Evolutionary conservation across 1,139 yeast species (phyloP).

Genomic region (Pichia sp.): DNA sequence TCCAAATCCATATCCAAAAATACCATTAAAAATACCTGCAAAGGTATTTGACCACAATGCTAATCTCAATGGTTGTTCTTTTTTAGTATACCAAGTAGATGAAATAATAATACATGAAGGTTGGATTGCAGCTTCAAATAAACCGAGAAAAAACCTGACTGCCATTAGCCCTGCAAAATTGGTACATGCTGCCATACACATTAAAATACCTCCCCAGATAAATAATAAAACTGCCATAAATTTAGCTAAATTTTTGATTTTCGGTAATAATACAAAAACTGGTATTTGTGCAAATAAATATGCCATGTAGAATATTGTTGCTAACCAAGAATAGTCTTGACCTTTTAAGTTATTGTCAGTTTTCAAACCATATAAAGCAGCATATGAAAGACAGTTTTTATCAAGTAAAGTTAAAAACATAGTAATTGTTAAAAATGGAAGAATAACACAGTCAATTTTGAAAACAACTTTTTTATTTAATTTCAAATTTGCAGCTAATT

Average conservation of each 20-base stretch:
- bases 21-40: slow-evolving; percentile 26
- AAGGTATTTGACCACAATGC: slow-evolving; percentile 31
- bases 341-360: slow-evolving; percentile 16
- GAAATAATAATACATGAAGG: slow-evolving; percentile 32
- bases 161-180: slow-evolving; percentile 34
- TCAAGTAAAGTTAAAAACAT: slow-evolving; percentile 15
- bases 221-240: slow-evolving; percentile 33
- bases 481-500: slow-evolving; percentile 5
- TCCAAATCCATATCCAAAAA: slow-evolving; percentile 32
- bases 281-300: slow-evolving; percentile 49
- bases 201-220: slow-evolving; percentile 42
- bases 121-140: slow-evolving; percentile 35
- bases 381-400: slow-evolving; percentile 21
- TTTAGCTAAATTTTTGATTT: slow-evolving; percentile 45
- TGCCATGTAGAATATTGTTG: slow-evolving; percentile 51
- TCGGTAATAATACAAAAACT: slow-evolving; percentile 35
- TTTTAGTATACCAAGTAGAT: slow-evolving; percentile 26
- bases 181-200: slow-evolving; percentile 32
- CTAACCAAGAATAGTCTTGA: slow-evolving; percentile 37
- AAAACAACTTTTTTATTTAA: slow-evolving; percentile 6
- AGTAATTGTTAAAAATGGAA: slow-evolving; percentile 4
- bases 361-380: slow-evolving; percentile 20
- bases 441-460: slow-evolving; percentile 8
- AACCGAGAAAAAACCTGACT: slow-evolving; percentile 35
- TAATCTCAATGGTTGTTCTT: slow-evolving; percentile 35